Conservation (phyloP, 768 basidiomycete genomes). For the Podaxis pistillaris region DNA sequence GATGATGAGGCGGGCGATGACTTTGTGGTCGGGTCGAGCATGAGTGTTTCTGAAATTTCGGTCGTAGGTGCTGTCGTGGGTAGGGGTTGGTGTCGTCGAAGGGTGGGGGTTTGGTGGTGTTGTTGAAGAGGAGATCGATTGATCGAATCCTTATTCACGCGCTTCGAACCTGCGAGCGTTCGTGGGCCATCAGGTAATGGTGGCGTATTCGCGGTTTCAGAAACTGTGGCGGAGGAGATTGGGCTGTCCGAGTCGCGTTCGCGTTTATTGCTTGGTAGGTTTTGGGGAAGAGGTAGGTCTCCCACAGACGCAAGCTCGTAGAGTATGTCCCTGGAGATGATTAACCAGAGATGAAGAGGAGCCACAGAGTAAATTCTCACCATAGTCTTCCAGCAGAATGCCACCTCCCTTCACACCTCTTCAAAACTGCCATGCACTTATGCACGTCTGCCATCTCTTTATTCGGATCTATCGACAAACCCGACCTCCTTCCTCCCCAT, state of each 20-base stretch:
- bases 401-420: slow-evolving; percentile 40
- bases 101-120: neutral
- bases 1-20: neutral
- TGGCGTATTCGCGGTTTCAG: neutral
- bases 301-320: slow-evolving; percentile 73
- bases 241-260: slow-evolving; percentile 60
- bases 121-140: slow-evolving; percentile 1
- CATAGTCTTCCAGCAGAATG: slow-evolving; percentile 44
- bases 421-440: slow-evolving; percentile 57
- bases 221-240: slow-evolving; percentile 16
- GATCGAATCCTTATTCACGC: slow-evolving; percentile 23
- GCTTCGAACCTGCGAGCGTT: slow-evolving; percentile 35
- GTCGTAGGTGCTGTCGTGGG: neutral
- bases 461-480: slow-evolving; percentile 44
- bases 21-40: neutral
- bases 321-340: slow-evolving; percentile 57
- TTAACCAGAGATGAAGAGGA: neutral
- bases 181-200: slow-evolving; percentile 15
- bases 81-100: slow-evolving; percentile 14
- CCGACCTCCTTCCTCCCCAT: slow-evolving; percentile 59
- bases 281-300: slow-evolving; percentile 63
- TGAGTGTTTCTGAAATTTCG: neutral
- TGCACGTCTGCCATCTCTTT: slow-evolving; percentile 66
- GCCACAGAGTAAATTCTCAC: slow-evolving; percentile 22
- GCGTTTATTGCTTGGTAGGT: slow-evolving; percentile 60